Percentiles rank a stretch among this genome's conserved stretches.
Evolutionary conservation across 495 filamentous ascomycete genomes (phyloP).

Genomic region (Staphylotrichum longicolle): DNA sequence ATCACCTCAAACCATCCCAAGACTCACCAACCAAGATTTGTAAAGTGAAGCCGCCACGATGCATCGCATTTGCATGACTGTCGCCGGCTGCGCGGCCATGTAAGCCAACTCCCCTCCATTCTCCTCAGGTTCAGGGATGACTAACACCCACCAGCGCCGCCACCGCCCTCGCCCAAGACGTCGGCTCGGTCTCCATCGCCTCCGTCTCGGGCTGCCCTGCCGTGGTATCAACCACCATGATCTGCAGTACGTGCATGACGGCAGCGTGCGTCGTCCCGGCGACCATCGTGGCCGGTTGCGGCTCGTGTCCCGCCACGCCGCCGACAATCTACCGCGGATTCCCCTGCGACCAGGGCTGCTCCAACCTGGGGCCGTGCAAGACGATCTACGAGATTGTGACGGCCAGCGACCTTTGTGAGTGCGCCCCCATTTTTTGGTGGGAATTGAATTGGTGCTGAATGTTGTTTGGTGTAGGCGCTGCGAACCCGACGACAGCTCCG

Average conservation of each 20-base stretch:
- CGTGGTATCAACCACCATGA: conserved; percentile 24
- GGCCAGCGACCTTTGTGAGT: conserved; percentile 12
- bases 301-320: conserved; percentile 20
- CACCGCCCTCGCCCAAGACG: neutral
- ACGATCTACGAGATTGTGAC: conserved; percentile 26
- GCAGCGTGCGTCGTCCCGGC: conserved; percentile 23
- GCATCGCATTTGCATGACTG: neutral
- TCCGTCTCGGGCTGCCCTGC: conserved; percentile 28
- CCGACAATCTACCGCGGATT: conserved; percentile 25
- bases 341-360: conserved; percentile 27
- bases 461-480: too few relatives aligned
- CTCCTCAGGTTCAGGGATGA: neutral
- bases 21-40: neutral
- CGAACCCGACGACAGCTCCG: too few relatives aligned
- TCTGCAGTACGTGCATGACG: conserved; percentile 32
- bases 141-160: conserved; percentile 2
- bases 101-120: neutral
- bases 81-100: neutral
- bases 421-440: neutral
- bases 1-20: neutral
- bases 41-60: conserved; percentile 4
- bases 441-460: too few relatives aligned
- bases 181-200: conserved; percentile 3
- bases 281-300: conserved; percentile 27
- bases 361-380: conserved; percentile 21